These are phyloP conservation scores for Crucihimalaya himalaica DNA, from an alignment of 345 rosid species.

Conservation along the genomic window DNA sequence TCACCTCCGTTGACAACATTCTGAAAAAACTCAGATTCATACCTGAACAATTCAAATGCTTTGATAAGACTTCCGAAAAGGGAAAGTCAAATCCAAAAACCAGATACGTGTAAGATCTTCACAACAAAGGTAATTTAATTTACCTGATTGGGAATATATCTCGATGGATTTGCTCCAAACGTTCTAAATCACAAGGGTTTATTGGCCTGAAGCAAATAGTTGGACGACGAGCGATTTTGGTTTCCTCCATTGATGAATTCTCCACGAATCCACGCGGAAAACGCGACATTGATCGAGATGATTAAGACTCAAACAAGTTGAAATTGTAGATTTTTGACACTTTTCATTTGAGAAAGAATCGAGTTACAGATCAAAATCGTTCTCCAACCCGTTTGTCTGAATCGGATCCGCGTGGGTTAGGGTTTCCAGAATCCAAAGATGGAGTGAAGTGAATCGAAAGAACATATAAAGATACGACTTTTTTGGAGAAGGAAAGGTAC, in stretches of 20 bases:
- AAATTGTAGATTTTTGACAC: not conserved
- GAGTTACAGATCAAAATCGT: slow-evolving; percentile 23
- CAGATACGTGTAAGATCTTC: not conserved
- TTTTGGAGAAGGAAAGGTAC: slow-evolving; percentile 25
- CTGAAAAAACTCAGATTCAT: slow-evolving; percentile 90
- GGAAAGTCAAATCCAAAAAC: slow-evolving; percentile 28
- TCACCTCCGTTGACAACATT: slow-evolving; percentile 77
- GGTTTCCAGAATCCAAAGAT: slow-evolving; percentile 18
- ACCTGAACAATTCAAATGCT: slow-evolving; percentile 55
- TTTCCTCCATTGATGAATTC: slow-evolving; percentile 54
- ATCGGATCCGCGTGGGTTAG: slow-evolving; percentile 27
- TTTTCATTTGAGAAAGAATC: slow-evolving; percentile 7
- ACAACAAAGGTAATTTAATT: not conserved
- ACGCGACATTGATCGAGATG: slow-evolving; percentile 31
- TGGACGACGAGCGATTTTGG: slow-evolving; percentile 50
- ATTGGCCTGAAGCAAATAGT: slow-evolving; percentile 72
- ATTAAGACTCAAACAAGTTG: slow-evolving; percentile 11
- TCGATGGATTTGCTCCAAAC: slow-evolving; percentile 70
- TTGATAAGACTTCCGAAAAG: slow-evolving; percentile 15
- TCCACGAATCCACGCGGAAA: slow-evolving; percentile 50
- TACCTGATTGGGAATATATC: slow-evolving; percentile 89
- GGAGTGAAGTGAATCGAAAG: slow-evolving; percentile 24
- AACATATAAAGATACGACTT: slow-evolving; percentile 10
- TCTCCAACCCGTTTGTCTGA: not conserved
- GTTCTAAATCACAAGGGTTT: slow-evolving; percentile 71